Evolutionary conservation across 2,329 filamentous ascomycete genomes (phyloP).

Genomic region (Lachnellula occidentalis): DNA sequence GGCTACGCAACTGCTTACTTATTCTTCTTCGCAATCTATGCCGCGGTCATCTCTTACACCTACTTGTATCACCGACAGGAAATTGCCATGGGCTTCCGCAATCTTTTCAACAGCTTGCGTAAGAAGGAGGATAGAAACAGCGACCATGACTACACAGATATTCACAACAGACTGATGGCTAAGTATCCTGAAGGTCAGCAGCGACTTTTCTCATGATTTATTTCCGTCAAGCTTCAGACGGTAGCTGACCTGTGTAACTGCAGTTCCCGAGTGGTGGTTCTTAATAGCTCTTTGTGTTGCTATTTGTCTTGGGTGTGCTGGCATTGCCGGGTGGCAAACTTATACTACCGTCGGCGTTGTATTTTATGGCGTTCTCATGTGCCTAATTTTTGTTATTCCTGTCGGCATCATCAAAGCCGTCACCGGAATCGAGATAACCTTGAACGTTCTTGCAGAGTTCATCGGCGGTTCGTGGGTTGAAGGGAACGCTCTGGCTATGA

Average conservation of each 20-base stretch:
- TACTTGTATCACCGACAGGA: conserved; percentile 62
- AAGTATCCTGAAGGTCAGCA: conserved; percentile 35
- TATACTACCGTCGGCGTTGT: conserved; percentile 40
- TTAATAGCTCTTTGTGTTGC: conserved; percentile 38
- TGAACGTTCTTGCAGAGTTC: conserved; percentile 69
- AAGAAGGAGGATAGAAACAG: conserved; percentile 29
- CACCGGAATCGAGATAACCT: conserved; percentile 43
- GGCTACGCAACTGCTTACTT: conserved; percentile 66
- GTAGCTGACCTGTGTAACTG: background rate
- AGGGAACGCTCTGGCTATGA: conserved; percentile 65
- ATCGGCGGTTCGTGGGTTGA: conserved; percentile 64
- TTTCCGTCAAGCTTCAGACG: conserved; percentile 11
- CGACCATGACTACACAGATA: conserved; percentile 34
- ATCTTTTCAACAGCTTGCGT: conserved; percentile 35
- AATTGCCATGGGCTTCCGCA: conserved; percentile 48
- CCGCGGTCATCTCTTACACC: conserved; percentile 63
- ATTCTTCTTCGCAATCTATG: conserved; percentile 63
- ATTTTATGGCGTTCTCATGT: conserved; percentile 28
- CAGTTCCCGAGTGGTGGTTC: conserved; percentile 51
- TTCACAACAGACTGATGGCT: conserved; percentile 46
- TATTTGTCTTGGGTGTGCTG: conserved; percentile 42
- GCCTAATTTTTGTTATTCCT: conserved; percentile 30
- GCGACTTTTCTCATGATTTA: background rate
- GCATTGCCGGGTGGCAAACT: conserved; percentile 44
- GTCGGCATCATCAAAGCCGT: conserved; percentile 38